phyloP scores from a whole-genome alignment of 345 rosid species.

The Schrenkiella parvula region DNA sequence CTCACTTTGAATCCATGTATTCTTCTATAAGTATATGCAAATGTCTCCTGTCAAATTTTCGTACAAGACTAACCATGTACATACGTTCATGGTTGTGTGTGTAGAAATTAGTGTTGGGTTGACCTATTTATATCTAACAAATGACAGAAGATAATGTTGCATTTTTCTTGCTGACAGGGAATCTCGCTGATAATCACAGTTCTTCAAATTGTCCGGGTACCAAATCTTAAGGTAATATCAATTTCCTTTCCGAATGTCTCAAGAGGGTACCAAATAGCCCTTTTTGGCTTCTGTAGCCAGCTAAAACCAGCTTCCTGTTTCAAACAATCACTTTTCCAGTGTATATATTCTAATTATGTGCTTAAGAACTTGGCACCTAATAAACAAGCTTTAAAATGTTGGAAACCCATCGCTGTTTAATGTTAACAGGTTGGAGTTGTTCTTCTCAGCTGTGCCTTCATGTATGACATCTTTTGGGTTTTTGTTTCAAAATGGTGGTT shows the following conservation, averaged over 20 bases:
- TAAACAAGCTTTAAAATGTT: slow-evolving; percentile 4
- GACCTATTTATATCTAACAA: not conserved
- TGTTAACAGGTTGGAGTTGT: slow-evolving; percentile 84
- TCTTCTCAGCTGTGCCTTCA: slow-evolving; percentile 90
- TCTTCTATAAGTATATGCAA: not conserved
- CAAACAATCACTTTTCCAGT: not conserved
- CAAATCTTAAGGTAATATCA: slow-evolving; percentile 83
- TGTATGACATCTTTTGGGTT: slow-evolving; percentile 99
- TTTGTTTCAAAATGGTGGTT: slow-evolving; percentile 94
- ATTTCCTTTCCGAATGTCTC: not conserved
- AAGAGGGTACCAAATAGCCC: not conserved
- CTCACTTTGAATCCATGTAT: slow-evolving; percentile 2
- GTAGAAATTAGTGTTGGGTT: not conserved
- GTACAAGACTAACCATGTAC: not conserved
- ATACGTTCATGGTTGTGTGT: not conserved
- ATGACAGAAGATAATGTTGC: not conserved
- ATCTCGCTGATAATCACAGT: slow-evolving; percentile 90
- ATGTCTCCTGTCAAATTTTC: not conserved
- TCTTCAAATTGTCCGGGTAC: slow-evolving; percentile 89
- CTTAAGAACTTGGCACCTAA: not conserved
- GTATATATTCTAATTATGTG: not conserved
- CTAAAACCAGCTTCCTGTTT: not conserved
- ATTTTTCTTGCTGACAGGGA: slow-evolving; percentile 49
- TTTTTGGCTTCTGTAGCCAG: not conserved
- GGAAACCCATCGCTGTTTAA: not conserved